These are phyloP conservation scores for Syzygium jambos DNA, from an alignment of 345 rosid genomes.

Conservation along the genomic window DNA sequence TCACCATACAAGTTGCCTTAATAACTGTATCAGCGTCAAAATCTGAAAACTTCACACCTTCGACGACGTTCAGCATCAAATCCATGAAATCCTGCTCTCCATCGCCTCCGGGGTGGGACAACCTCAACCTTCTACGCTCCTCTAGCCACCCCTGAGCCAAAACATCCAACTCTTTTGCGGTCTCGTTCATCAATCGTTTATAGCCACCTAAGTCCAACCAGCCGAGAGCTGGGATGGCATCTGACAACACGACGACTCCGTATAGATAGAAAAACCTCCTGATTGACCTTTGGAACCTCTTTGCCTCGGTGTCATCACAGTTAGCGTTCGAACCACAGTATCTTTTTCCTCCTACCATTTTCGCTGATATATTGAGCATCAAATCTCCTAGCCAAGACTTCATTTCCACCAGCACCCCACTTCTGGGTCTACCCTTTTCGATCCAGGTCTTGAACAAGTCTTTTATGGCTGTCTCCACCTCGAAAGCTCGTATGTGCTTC, in stretches of 20 bases:
- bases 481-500: constrained; percentile 15
- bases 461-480: constrained; percentile 5
- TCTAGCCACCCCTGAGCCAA: constrained; percentile 22
- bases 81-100: constrained; percentile 34
- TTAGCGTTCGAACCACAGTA: constrained; percentile 4
- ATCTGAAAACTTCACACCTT: constrained; percentile 1
- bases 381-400: constrained; percentile 28
- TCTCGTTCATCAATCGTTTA: constrained; percentile 23
- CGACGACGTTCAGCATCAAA: constrained; percentile 19
- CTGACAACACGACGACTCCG: constrained; percentile 21
- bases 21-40: constrained; percentile 18
- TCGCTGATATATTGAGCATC: constrained; percentile 10
- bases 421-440: neutral
- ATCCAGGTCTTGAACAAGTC: constrained; percentile 3
- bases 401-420: constrained; percentile 16
- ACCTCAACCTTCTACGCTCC: constrained; percentile 27
- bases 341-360: constrained; percentile 26
- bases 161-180: constrained; percentile 24
- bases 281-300: neutral
- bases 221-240: constrained; percentile 29
- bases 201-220: constrained; percentile 28
- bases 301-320: constrained; percentile 1
- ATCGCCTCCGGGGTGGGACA: neutral
- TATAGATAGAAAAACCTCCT: constrained; percentile 12
- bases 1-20: constrained; percentile 29